A percentile compares a stretch with the other conserved stretches of the same genome.
These are phyloP conservation scores for Paramecium tetraurelia DNA, from an alignment of 73 alveolate genomes.

Conservation along the genomic window DNA sequence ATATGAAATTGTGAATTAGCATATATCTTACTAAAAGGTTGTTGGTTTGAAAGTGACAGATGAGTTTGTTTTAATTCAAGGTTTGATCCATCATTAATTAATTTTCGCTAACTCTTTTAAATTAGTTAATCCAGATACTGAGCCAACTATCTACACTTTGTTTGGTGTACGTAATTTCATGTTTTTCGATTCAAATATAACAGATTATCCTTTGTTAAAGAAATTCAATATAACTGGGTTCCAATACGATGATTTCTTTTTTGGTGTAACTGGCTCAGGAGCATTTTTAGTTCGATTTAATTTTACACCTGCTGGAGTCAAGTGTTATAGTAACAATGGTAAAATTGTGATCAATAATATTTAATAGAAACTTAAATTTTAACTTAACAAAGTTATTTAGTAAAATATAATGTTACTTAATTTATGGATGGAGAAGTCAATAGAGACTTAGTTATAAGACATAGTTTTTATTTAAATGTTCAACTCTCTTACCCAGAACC, in stretches of 20 bases:
- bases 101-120: neutral
- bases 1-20: neutral
- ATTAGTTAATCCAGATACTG: neutral
- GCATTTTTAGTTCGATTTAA: neutral
- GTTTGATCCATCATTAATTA: neutral
- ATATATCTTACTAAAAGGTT: neutral
- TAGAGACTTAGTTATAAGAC: neutral
- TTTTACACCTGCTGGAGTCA: neutral
- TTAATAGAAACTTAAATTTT: neutral
- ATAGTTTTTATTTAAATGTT: neutral
- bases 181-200: neutral
- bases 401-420: neutral
- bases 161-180: neutral
- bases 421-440: neutral
- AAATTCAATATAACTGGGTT: neutral
- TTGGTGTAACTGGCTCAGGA: neutral
- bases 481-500: neutral
- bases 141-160: neutral
- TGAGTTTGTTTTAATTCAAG: slow-evolving; percentile 13
- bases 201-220: neutral
- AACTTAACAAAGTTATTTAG: neutral
- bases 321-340: neutral
- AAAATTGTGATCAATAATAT: neutral
- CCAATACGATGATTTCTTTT: slow-evolving; percentile 32
- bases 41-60: neutral